Evolutionary conservation across 768 basidiomycete species (phyloP), one percentile per base, ranked within the genome.

Genomic region (Auriculariales sp.): DNA sequence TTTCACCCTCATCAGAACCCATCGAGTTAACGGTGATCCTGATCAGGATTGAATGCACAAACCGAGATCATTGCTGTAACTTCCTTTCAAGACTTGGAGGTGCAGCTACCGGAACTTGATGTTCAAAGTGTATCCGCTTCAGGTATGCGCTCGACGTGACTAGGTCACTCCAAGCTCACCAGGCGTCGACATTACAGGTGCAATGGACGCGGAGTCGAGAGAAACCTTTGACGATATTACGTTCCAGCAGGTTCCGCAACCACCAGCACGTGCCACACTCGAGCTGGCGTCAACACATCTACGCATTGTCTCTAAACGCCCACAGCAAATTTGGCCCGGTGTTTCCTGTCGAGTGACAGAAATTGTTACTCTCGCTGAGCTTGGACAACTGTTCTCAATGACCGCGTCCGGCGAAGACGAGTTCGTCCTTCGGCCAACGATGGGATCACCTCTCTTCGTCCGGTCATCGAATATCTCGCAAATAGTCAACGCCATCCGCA

Each of bases 271-370:
- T 11, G 83, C 91, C 24, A 68, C 71, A 27, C 66, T 91, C 54
- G 71, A 77, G 44, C 74, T 91, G 34, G 78, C 77, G 6, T 58
- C 68, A 36, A 78, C 72, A 17, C 83, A 89, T 59, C 68, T 91
- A 19, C 76, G 86, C 19, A 77, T 91, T 46, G 82, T 80, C 28
- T 81, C 83, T 35, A 25, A 84, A 82, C 58, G 76, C 85, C n/a
- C 39, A 15, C 73, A 77, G 56, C 69, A 77, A 7, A 75, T 92
- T 36, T 83, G 81, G 3, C 75, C 82, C 2, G 67, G 69, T 0
- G 64, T 89, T 47, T 72, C 78, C 7, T 84, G 85, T 64, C 78
- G 79, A 65, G 78, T 84, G 2, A 84, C 82, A 1, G 91, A 95
- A 57, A 78, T 94, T 48, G 79, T 93, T 48, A 73, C 78, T 4